Evolutionary conservation across 441 rosid species (phyloP).

Genomic region (Populus tomentosa): DNA sequence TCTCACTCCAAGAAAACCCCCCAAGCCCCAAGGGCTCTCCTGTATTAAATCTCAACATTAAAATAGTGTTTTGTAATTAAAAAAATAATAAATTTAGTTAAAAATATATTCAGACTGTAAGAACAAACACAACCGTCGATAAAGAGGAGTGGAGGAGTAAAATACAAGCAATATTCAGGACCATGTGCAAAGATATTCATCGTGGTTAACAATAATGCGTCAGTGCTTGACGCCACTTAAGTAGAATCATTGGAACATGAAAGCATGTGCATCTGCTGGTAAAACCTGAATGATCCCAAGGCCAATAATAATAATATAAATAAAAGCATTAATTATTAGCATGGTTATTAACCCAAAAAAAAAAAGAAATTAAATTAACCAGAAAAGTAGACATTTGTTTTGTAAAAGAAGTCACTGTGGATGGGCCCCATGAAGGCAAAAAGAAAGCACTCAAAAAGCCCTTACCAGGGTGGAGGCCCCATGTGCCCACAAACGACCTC

Average conservation of each 20-base stretch:
- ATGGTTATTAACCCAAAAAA: too few relatives aligned
- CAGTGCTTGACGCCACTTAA: neutral
- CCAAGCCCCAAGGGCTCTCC: too few relatives aligned
- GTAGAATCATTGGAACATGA: constrained; percentile 27
- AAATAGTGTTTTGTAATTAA: too few relatives aligned
- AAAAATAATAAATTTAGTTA: too few relatives aligned
- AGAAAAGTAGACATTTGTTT: constrained; percentile 5
- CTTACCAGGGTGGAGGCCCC: constrained; percentile 19
- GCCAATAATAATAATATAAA: neutral
- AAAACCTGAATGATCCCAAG: constrained; percentile 16
- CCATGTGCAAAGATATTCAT: constrained; percentile 16
- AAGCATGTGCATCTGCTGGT: constrained; percentile 25
- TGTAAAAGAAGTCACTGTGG: constrained; percentile 4
- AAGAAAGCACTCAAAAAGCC: constrained; percentile 27
- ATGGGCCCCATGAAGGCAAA: constrained; percentile 17
- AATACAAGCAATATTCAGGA: constrained; percentile 15
- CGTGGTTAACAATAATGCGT: neutral
- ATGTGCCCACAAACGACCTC: constrained; percentile 17
- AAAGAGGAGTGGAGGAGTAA: constrained; percentile 13
- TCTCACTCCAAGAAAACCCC: too few relatives aligned
- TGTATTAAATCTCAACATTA: too few relatives aligned
- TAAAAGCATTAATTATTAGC: too few relatives aligned
- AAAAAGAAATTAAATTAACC: too few relatives aligned
- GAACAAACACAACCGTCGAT: neutral
- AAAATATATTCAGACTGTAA: too few relatives aligned